Base-by-base conservation (phyloP, 805 yeast species). In the Wickerhamomyces queroliae region DNA sequence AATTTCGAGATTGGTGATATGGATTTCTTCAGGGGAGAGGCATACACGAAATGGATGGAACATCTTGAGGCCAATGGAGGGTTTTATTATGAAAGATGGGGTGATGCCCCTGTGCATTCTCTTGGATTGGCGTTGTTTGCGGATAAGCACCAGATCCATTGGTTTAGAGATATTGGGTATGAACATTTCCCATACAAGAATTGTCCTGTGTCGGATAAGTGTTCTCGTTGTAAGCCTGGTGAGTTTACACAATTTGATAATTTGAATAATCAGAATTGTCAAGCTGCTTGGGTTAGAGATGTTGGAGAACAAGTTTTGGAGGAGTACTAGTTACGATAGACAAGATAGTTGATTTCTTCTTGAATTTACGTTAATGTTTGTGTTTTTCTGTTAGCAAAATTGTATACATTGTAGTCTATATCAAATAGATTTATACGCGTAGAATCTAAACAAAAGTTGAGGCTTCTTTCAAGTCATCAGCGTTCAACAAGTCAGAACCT, bases 11-110 rank as follows among this genome's bases (percentile, higher is more conserved):
- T 87, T 40, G 91, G 80, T 11, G 80, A 84, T 51, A 72, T 88
- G 83, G 91, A 88, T 47, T 88, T 88, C 50, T 83, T 69, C 62
- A 64, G 95, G 38, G 63, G 72, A 19, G 80, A 83, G 39, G 76
- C 88, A 1, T 88, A 87, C 54, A 64, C 68, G 28, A 61, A 62
- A 11, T 87, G 83, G 77, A 76, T 81, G 52, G 63, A 80, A 24
- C 63, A 67, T 51, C 62, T 88, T 29, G 95, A 87, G 41, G 44
- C 67, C 4, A 61, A 79, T 1, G 93, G 95, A 16, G 91, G 91
- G 4, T 87, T 87, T 53, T 88, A 85, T 58, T 88, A 88, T 52
- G 96, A 89, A 58, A 63, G 95, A 41, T 87, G 95, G 95, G 95
- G 95, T 3, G 96, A 87, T 64, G 95, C 95, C 0, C 95, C 95